phyloP scores from a whole-genome alignment of 139 green algal species.

The Coelastrella sp. region DNA sequence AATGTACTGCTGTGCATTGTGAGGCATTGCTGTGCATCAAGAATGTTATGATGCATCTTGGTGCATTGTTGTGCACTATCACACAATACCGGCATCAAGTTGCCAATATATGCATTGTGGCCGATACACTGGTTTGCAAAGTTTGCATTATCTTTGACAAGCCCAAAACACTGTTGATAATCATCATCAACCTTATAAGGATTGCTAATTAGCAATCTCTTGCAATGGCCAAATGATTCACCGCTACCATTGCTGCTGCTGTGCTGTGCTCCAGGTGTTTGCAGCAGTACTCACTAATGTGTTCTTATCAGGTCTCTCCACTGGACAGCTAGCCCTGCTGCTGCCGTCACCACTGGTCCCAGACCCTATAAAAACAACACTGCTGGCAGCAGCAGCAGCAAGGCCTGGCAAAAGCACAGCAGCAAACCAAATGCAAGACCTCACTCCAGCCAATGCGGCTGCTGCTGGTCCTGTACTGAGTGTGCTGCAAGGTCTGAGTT shows the following conservation, averaged over 20 bases:
- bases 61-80: too few relatives aligned
- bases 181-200: too few relatives aligned
- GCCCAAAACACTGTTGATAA: too few relatives aligned
- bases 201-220: too few relatives aligned
- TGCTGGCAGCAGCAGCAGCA: constrained; percentile 35
- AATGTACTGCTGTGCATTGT: background rate
- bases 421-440: background rate
- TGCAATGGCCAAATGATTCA: too few relatives aligned
- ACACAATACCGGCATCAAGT: too few relatives aligned
- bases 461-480: background rate
- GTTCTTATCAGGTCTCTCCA: constrained; percentile 26
- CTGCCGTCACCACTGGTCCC: constrained; percentile 17
- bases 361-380: background rate
- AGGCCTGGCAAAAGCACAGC: background rate
- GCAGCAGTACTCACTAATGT: background rate
- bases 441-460: too few relatives aligned
- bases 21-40: background rate
- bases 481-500: constrained; percentile 4
- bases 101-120: too few relatives aligned
- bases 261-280: constrained; percentile 24
- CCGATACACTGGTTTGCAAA: too few relatives aligned
- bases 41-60: too few relatives aligned
- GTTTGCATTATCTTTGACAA: too few relatives aligned
- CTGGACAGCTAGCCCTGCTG: constrained; percentile 30
- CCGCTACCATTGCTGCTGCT: too few relatives aligned